Evolutionary conservation across 2,329 filamentous ascomycete species (phyloP), one percentile per base, ranked within the genome.

Genomic region (Pseudodiploospora longispora): DNA sequence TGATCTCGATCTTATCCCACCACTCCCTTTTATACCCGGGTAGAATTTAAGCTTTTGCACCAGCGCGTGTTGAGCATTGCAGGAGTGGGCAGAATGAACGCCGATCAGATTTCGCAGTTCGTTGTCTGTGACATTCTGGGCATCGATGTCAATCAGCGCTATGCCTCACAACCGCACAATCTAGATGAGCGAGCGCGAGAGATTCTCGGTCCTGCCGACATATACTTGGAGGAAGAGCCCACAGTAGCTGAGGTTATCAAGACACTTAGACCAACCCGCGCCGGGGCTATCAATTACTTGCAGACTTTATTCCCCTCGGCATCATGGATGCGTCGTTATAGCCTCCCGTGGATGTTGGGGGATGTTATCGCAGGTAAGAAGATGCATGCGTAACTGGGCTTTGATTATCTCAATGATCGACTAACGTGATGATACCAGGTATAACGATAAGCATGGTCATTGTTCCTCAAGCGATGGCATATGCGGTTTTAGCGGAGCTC

Each of bases 391-490:
- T 30, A 3, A 33, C 6, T 4, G n/a, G 7, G 19, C 10, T 12
- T 33, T 10, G 5, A 19, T 9, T 9, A 32, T 29, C 4, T 31
- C 6, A 27, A 36, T 6, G 6, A 27, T 8, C 6, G 6, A 6
- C 10, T 10, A 9, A 27, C 44, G 49, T 27, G 52, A 30, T 32
- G 7, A 9, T 30, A 3, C 6, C 19, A 63, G 62, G 63, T 19
- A 48, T 65, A n/a, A 67, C 64, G 4, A 59, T 66, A 44, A 85
- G 85, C 35, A 75, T 83, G 41, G 85, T 89, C 9, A 83, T 89
- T 29, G 81, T 89, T 38, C 85, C 85, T 4, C 86, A 90, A 63
- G 80, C 82, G 45, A 85, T 90, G 82, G 85, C 85, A 1, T 91
- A 91, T 59, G 85, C 86, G 9, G 67, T 81, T 31, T 70, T 91